Base-by-base conservation (phyloP, 495 filamentous ascomycete genomes). In the Penicillium argentinense region DNA sequence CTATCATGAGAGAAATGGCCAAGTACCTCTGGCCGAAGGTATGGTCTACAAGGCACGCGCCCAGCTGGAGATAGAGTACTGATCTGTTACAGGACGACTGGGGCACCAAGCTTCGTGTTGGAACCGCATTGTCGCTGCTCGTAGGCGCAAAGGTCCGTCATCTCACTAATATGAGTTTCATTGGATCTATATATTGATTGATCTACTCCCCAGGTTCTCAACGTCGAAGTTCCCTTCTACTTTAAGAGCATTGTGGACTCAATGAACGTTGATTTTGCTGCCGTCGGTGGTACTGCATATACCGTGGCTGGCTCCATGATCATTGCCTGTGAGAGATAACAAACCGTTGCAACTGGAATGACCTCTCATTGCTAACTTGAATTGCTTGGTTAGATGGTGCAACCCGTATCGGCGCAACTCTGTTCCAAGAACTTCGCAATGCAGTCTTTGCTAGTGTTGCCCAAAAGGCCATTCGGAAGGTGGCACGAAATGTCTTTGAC, bases 151-250 rank as follows among this genome's bases (percentile, higher is more conserved):
- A 98, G 79, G 79, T 83, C 27, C 37, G 57, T 51, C 9, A 12
- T 33, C 9, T 7, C 2, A 36, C 7, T 24, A 16, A 0, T 17
- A 19, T 22, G 4, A 23, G 12, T 24, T 5, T 23, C 9, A 22
- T 12, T 23, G 18, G 4, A 9, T 14, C 9, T 17, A 24, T 21
- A 3, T 9, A 30, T 36, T 68, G 30, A 23, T 3, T 11, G 9
- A 25, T 24, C 18, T 57, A n/a, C n/a, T n/a, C n/a, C n/a, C n/a
- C n/a, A 87, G 83, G 77, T 96, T 44, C 76, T 97, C 54, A 98
- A 97, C 67, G 95, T 98, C 5, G 89, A 98, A 71, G 86, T 98
- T 28, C 93, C 93, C 3, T 98, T 98, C 68, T 98, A 96, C 73
- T 97, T 98, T 74, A 96, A 97, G 67, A 88, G 76, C 64, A 98